Percentiles rank a stretch among this genome's conserved stretches.
phyloP scores from a whole-genome alignment of 2,329 filamentous ascomycete genomes.

The Nannizziopsis arthrosporioides region DNA sequence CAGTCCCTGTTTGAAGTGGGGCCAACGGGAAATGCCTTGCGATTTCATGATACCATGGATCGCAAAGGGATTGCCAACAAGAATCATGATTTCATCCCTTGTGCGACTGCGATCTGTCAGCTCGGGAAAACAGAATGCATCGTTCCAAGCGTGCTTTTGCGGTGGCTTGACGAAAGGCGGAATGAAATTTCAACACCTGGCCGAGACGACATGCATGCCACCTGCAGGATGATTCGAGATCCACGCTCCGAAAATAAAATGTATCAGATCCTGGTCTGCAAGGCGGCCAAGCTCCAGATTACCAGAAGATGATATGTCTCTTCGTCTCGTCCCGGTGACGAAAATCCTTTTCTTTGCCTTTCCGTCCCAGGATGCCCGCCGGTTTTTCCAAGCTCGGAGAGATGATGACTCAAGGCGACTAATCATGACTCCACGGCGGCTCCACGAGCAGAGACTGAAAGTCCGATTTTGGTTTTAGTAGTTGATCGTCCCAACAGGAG shows the following conservation, averaged over 20 bases:
- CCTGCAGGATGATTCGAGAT: slow-evolving; percentile 2
- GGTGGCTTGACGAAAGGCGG: background rate
- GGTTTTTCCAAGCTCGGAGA: too few relatives aligned
- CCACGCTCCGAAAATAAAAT: background rate
- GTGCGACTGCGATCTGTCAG: background rate
- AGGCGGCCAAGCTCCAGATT: too few relatives aligned
- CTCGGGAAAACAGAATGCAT: too few relatives aligned
- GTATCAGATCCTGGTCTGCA: slow-evolving; percentile 2
- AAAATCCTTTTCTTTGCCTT: background rate
- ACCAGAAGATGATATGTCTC: too few relatives aligned
- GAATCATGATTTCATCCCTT: background rate
- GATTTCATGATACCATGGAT: background rate
- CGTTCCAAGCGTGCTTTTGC: background rate
- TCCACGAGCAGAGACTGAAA: background rate
- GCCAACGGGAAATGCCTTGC: too few relatives aligned
- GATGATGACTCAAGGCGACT: too few relatives aligned
- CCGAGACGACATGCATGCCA: background rate
- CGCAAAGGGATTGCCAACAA: background rate
- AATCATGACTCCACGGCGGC: too few relatives aligned
- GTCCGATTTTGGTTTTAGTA: background rate
- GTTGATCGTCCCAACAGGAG: too few relatives aligned
- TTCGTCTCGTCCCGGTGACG: too few relatives aligned
- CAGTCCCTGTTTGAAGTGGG: background rate
- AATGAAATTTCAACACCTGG: slow-evolving; percentile 8
- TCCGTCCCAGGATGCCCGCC: background rate